These are phyloP conservation scores for Cydonia oblonga DNA, from an alignment of 331 rosid genomes.

Conservation along the genomic window DNA sequence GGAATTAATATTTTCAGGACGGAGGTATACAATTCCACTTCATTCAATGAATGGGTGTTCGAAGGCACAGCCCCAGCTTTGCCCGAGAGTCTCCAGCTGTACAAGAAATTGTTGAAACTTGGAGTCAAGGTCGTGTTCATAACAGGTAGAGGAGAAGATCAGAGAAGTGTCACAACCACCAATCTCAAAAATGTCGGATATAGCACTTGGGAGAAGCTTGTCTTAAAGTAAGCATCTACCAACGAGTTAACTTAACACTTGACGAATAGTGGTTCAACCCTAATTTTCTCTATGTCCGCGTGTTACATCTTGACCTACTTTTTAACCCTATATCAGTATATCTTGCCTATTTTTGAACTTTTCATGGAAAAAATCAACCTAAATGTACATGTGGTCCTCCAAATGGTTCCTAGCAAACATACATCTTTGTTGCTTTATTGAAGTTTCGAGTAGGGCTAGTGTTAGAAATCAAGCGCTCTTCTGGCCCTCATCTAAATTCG, in stretches of 20 bases:
- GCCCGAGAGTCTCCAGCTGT: constrained; percentile 37
- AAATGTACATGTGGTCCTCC: neutral
- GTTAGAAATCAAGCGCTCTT: no score
- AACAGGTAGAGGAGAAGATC: constrained; percentile 32
- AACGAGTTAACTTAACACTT: neutral
- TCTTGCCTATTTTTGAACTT: neutral
- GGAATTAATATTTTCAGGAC: constrained; percentile 17
- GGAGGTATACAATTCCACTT: constrained; percentile 1
- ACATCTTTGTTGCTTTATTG: no score
- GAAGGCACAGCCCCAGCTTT: constrained; percentile 30
- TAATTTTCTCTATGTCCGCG: neutral
- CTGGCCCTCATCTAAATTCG: no score
- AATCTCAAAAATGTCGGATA: constrained; percentile 37
- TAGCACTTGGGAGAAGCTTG: constrained; percentile 28
- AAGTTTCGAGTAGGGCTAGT: no score
- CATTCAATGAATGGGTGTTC: constrained; percentile 24
- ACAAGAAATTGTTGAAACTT: constrained; percentile 20
- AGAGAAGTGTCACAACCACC: neutral
- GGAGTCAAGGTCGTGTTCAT: constrained; percentile 39
- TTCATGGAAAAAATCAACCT: neutral
- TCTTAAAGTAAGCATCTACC: constrained; percentile 26
- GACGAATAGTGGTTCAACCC: neutral
- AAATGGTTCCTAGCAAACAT: neutral
- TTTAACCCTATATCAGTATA: neutral
- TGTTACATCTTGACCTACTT: neutral